phyloP scores from a whole-genome alignment of 192 early-diverging fungal species.

The Linnemannia hyalina region DNA sequence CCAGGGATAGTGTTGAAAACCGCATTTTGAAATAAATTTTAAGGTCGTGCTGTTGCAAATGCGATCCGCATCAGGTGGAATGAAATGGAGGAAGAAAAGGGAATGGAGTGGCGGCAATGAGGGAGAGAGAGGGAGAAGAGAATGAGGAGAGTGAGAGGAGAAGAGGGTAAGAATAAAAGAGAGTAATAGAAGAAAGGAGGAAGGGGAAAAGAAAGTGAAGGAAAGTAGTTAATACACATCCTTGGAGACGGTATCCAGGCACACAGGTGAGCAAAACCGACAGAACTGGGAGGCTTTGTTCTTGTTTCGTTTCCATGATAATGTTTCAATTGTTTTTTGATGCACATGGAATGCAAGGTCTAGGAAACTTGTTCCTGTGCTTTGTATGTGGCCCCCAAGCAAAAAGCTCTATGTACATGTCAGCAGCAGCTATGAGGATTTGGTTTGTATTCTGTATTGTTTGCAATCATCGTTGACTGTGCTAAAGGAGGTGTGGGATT shows the following conservation, averaged over 20 bases:
- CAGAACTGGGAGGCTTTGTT: background rate
- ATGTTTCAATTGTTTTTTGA: no score
- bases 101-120: background rate
- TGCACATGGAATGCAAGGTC: no score
- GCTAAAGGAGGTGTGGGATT: no score
- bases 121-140: no score
- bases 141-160: background rate
- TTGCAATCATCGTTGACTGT: no score
- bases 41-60: background rate
- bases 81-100: background rate
- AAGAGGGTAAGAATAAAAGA: background rate
- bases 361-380: no score
- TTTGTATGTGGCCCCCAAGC: no score
- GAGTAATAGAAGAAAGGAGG: background rate
- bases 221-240: background rate
- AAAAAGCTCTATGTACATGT: no score
- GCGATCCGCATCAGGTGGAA: background rate
- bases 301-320: no score
- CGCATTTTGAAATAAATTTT: conserved; percentile 14
- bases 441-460: no score
- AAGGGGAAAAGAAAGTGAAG: background rate
- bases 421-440: no score
- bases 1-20: conserved; percentile 14
- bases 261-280: background rate
- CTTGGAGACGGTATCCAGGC: background rate